Conservation (phyloP, 2,329 filamentous ascomycete species). For the Pseudogymnoascus sp. region DNA sequence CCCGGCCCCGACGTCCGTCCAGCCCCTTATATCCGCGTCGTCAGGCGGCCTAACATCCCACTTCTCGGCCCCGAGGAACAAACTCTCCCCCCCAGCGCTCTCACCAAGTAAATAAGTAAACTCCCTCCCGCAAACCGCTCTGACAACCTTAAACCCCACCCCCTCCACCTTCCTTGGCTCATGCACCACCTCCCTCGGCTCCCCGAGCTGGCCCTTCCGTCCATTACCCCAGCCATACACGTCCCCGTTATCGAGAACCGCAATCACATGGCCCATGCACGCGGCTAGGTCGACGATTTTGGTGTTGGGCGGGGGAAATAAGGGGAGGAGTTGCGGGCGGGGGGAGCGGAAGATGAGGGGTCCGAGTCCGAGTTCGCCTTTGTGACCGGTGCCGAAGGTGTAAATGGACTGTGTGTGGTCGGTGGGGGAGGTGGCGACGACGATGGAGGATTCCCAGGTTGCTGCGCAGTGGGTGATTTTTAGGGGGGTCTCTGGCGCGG, state of each 20-base stretch:
- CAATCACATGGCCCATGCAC: slow-evolving; percentile 69
- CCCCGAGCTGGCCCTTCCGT: slow-evolving; percentile 74
- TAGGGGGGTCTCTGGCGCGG: slow-evolving; percentile 11
- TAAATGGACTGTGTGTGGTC: slow-evolving; percentile 44
- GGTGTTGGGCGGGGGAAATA: slow-evolving; percentile 55
- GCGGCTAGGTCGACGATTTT: slow-evolving; percentile 59
- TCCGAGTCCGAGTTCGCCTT: slow-evolving; percentile 65
- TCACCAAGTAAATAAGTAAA: slow-evolving; percentile 66
- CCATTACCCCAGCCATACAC: slow-evolving; percentile 85
- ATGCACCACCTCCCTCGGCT: slow-evolving; percentile 44
- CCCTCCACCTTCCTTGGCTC: slow-evolving; percentile 52
- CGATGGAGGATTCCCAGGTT: slow-evolving; percentile 67
- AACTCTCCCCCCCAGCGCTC: slow-evolving; percentile 45
- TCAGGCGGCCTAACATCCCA: slow-evolving; percentile 54
- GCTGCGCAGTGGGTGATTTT: slow-evolving; percentile 47
- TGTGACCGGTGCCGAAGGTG: slow-evolving; percentile 55
- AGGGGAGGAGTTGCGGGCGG: slow-evolving; percentile 41
- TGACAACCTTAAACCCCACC: slow-evolving; percentile 51
- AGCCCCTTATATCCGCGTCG: slow-evolving; percentile 44
- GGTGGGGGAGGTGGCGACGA: slow-evolving; percentile 42
- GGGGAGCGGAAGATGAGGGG: slow-evolving; percentile 41
- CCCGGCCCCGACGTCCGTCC: slow-evolving; percentile 63
- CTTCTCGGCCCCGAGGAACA: slow-evolving; percentile 67
- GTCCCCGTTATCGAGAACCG: slow-evolving; percentile 63
- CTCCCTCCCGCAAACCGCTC: slow-evolving; percentile 72